phyloP scores from a whole-genome alignment of 106 monocot genomes.

The Triglochin maritima region DNA sequence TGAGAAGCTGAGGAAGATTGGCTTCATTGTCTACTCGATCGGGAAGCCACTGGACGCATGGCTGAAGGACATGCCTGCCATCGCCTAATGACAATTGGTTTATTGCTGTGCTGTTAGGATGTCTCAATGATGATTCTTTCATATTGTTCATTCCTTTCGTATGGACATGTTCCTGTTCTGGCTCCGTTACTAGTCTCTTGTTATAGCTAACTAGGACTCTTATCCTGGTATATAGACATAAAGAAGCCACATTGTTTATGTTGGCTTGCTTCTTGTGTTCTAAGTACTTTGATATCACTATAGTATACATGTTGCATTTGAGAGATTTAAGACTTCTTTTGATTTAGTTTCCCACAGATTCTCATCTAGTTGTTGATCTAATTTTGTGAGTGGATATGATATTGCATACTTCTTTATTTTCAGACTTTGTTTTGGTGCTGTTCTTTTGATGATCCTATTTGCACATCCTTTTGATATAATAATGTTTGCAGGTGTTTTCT shows the following conservation, averaged over 20 bases:
- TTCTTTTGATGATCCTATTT: too few species aligned
- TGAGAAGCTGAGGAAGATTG: conserved; percentile 32
- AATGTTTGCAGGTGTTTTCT: too few species aligned
- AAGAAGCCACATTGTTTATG: background rate
- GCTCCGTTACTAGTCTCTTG: background rate
- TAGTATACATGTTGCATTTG: too few species aligned
- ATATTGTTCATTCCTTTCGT: background rate
- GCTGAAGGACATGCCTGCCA: conserved; percentile 32
- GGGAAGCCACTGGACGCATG: conserved; percentile 36
- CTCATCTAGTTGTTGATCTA: too few species aligned
- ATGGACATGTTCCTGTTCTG: background rate
- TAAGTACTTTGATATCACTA: too few species aligned
- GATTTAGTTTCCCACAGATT: too few species aligned
- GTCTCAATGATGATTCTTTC: conserved; percentile 2
- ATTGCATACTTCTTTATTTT: too few species aligned
- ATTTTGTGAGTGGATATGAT: too few species aligned
- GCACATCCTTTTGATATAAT: too few species aligned
- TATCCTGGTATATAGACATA: conserved; percentile 2
- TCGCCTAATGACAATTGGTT: conserved; percentile 12
- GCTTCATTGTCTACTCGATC: conserved; percentile 45
- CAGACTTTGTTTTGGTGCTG: too few species aligned
- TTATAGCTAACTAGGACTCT: conserved; percentile 2
- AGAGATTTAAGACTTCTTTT: too few species aligned
- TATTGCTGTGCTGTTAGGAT: background rate
- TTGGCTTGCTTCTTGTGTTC: too few species aligned